These are phyloP conservation scores for Dactylellina leptospora DNA, from an alignment of 2,329 filamentous ascomycete species.

Conservation along the genomic window DNA sequence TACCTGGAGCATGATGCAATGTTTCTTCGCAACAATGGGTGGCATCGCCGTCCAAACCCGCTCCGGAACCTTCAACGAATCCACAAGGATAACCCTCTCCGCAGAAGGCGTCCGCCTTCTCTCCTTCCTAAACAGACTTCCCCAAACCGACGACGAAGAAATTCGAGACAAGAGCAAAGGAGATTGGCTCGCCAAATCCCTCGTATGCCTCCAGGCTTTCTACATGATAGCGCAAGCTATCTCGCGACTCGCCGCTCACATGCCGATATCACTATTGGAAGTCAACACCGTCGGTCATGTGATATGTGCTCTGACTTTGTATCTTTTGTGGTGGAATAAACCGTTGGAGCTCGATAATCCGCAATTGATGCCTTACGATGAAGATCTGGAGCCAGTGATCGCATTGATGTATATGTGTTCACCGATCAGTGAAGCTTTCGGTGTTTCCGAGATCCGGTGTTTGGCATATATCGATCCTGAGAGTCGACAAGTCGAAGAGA, in stretches of 20 bases:
- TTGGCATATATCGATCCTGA: conserved; percentile 34
- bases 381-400: conserved; percentile 16
- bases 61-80: conserved; percentile 27
- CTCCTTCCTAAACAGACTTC: conserved; percentile 43
- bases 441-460: conserved; percentile 38
- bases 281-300: conserved; percentile 58
- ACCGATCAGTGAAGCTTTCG: conserved; percentile 30
- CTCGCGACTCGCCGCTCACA: conserved; percentile 50
- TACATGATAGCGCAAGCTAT: conserved; percentile 57
- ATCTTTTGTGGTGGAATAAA: conserved; percentile 58
- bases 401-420: conserved; percentile 47
- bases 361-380: conserved; percentile 31
- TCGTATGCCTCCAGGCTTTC: conserved; percentile 57
- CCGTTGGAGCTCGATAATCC: conserved; percentile 54
- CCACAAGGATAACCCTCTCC: conserved; percentile 30
- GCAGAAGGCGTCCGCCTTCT: conserved; percentile 34
- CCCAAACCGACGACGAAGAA: conserved; percentile 50
- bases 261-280: conserved; percentile 57
- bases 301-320: conserved; percentile 56
- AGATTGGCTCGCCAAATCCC: conserved; percentile 56
- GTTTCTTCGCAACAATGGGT: conserved; percentile 51
- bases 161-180: conserved; percentile 58
- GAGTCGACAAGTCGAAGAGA: conserved; percentile 5
- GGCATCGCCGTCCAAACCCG: conserved; percentile 40
- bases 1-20: conserved; percentile 46